Conservation (phyloP, 2,329 filamentous ascomycete species). For the Fusarium sulawesiense region DNA sequence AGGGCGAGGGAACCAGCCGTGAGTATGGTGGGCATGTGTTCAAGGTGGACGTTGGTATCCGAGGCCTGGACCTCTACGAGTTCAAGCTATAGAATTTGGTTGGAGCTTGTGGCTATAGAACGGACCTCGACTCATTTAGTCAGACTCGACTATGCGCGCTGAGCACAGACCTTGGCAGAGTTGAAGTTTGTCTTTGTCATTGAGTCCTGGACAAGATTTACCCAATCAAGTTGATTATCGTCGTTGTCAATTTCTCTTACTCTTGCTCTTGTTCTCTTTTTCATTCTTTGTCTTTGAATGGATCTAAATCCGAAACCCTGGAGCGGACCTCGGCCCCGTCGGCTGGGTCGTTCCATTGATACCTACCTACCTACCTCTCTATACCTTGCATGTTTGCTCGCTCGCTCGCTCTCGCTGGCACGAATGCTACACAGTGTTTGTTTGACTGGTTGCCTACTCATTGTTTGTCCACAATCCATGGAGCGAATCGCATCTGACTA, state of each 20-base stretch:
- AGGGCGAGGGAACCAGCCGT: conserved; percentile 71
- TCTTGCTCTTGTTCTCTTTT: conserved; percentile 8
- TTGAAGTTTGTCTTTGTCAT: conserved; percentile 10
- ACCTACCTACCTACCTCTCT: conserved; percentile 3
- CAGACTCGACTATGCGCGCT: conserved; percentile 6
- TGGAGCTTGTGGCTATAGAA: background rate
- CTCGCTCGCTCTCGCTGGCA: background rate
- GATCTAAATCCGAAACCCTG: conserved; percentile 2
- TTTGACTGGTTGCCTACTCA: background rate
- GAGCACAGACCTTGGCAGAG: conserved; percentile 29
- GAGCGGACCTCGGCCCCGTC: conserved; percentile 26
- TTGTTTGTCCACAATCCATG: conserved; percentile 25
- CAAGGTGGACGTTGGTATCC: conserved; percentile 79
- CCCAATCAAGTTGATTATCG: conserved; percentile 1
- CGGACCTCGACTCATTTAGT: background rate
- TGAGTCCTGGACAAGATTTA: conserved; percentile 11
- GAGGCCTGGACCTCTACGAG: conserved; percentile 71
- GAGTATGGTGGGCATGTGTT: conserved; percentile 78
- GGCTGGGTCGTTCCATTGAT: conserved; percentile 22
- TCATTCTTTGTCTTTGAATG: conserved; percentile 8
- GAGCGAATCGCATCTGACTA: conserved; percentile 24
- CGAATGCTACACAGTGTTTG: conserved; percentile 32
- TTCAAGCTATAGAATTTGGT: conserved; percentile 63
- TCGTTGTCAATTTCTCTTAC: background rate
- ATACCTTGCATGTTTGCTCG: conserved; percentile 16